Base-by-base conservation (phyloP, 148 eudicot species). In the Beta vulgaris region DNA sequence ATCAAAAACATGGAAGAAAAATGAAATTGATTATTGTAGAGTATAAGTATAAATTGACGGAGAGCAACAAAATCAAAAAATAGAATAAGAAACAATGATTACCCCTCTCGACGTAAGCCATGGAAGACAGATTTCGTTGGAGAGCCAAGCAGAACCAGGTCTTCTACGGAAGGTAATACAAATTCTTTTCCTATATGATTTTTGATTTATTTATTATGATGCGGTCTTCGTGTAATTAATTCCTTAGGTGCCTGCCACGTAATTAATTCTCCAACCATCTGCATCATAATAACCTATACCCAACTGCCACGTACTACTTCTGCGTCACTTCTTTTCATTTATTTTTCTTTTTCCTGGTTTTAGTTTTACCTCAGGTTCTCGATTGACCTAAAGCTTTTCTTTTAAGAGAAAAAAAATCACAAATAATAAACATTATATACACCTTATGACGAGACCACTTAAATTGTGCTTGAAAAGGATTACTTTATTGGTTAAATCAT, bases 21-120 rank as follows among this genome's bases (percentile, higher is more conserved):
- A 18, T 4, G 40, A 58, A 40, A 28, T 19, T 23, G 18, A 42
- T 25, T 3, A 3, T 1, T 14, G 14, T 9, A 66, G 1, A 8
- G 25, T 6, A 16, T 4, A 48, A 6, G 18, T 0, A 14, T 16
- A 4, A 48, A 48, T 48, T 48, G 21, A 69, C 29, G 31, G 19
- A 8, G 13, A 34, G 8, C 8, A 40, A 14, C 7, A 39, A 1
- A 4, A 40, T 26, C 32, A 0, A 26, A 65, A 1, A 6, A 51
- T 62, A 80, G 75, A 58, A 34, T n/a, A 42, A 15, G 19, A n/a
- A 21, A 65, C 35, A 29, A n/a, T n/a, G n/a, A n/a, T n/a, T 76
- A 81, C 88, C 88, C 72, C 79, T 75, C 71, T 86, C 88, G 31
- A 86, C 88, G 74, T 83, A 86, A 49, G 88, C 86, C 88, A 86